Evolutionary conservation across 805 yeast species (phyloP), one percentile per base, ranked within the genome.

Genomic region (Candida nanaspora): DNA sequence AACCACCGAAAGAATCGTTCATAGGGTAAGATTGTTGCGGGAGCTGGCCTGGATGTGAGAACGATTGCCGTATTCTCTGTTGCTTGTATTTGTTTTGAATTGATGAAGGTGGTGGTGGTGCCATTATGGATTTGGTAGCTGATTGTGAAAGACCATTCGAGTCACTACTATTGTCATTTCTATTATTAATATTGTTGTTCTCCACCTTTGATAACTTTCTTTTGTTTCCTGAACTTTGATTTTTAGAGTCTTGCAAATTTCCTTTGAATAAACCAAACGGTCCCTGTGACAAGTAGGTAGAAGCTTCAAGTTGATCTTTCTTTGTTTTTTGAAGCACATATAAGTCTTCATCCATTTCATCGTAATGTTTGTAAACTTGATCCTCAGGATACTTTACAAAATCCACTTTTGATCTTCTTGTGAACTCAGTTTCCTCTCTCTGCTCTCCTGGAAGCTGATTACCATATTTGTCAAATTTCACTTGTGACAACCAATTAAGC

Each of bases 251-350:
- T n/a, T n/a, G n/a, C n/a, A n/a, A n/a, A n/a, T 46, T 41, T 36
- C 46, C 36, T 20, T 70, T 71, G 51, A 87, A 86, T 1, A 86
- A 93, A 1, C 94, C 95, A 65, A 86, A 88, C 13, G 93, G 94
- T 1, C 95, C 95, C 34, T 72, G 60, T 4, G 72, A 52, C 61
- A 73, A 69, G 0, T 15, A 21, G 2, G 37, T 35, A 30, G 16
- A 27, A 27, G n/a, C 40, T 10, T 20, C 20, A 13, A 25, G 19
- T 19, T 47, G 44, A 28, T 44, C 41, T 7, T 55, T 45, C 3
- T 67, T 61, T 16, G 67, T 58, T 27, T 72, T 70, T 26, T 82
- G 81, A 19, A 86, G 60, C 4, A 66, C 54, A 1, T 74, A 70
- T 37, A 85, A 63, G 49, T 84, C 86, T 33, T 67, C 66, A 57